phyloP scores from a whole-genome alignment of 2,329 filamentous ascomycete genomes.

The Aspergillus brunneoviolaceus region DNA sequence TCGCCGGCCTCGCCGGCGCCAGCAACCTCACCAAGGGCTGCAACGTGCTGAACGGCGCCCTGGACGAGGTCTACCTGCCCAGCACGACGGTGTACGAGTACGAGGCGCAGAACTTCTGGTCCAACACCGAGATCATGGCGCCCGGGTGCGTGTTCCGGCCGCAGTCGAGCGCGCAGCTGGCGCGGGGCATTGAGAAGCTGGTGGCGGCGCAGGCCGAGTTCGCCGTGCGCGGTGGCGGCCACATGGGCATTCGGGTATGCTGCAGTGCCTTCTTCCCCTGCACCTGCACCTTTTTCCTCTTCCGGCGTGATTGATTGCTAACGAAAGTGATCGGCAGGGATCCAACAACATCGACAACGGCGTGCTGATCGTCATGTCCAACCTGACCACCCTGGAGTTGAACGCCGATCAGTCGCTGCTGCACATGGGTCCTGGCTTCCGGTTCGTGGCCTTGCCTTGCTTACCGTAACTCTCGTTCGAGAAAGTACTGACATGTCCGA shows the following conservation, averaged over 20 bases:
- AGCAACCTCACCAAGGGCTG: constrained; percentile 19
- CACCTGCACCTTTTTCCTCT: no score
- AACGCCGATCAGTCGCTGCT: constrained; percentile 29
- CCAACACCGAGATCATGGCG: constrained; percentile 35
- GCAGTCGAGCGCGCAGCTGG: constrained; percentile 26
- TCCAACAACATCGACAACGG: constrained; percentile 36
- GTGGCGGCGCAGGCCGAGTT: constrained; percentile 26
- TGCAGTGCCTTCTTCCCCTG: not conserved
- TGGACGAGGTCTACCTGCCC: constrained; percentile 26
- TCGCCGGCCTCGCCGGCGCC: constrained; percentile 11
- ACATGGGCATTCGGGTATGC: constrained; percentile 34
- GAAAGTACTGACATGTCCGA: not conserved
- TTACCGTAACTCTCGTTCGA: not conserved
- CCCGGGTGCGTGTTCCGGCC: constrained; percentile 38
- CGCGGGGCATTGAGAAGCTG: constrained; percentile 23
- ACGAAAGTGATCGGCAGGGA: constrained; percentile 19
- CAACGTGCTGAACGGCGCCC: constrained; percentile 13
- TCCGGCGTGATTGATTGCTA: no score
- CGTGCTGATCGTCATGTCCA: constrained; percentile 35
- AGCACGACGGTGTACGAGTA: constrained; percentile 29
- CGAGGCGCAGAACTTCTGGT: constrained; percentile 36
- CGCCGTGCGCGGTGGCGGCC: constrained; percentile 36
- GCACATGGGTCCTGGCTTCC: constrained; percentile 30
- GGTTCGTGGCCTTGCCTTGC: constrained; percentile 15
- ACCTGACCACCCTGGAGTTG: constrained; percentile 29